These are phyloP conservation scores for Ascomycota sp. DNA, from an alignment of 2,329 filamentous ascomycete species.

Conservation along the genomic window DNA sequence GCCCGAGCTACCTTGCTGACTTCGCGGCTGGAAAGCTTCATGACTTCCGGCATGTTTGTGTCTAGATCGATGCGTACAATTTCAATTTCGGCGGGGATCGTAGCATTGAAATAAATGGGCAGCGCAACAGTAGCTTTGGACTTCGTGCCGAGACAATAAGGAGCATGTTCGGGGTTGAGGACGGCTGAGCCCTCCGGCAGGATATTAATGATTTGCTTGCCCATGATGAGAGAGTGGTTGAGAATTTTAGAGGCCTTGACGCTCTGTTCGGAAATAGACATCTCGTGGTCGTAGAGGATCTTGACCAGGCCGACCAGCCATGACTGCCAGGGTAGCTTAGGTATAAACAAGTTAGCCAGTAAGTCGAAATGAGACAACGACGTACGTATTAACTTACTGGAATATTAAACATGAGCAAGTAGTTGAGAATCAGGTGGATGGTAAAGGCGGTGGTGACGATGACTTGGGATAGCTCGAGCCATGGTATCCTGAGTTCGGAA, in stretches of 20 bases:
- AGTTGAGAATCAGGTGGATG: constrained; percentile 50
- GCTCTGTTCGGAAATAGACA: constrained; percentile 78
- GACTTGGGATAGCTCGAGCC: constrained; percentile 73
- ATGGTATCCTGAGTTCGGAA: constrained; percentile 75
- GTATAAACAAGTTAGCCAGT: not conserved
- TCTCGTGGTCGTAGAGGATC: constrained; percentile 74
- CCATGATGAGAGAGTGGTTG: constrained; percentile 77
- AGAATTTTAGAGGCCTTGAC: constrained; percentile 75
- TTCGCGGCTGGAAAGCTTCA: constrained; percentile 52
- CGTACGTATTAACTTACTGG: constrained; percentile 29
- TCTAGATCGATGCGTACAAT: constrained; percentile 71
- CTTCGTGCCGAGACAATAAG: constrained; percentile 56
- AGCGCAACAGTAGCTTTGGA: constrained; percentile 38
- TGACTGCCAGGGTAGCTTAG: constrained; percentile 45
- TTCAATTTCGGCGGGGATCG: constrained; percentile 69
- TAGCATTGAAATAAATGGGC: constrained; percentile 85
- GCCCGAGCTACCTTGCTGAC: constrained; percentile 52
- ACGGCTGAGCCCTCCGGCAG: constrained; percentile 85
- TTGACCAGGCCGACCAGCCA: constrained; percentile 54
- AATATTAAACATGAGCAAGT: constrained; percentile 81
- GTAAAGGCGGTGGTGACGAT: constrained; percentile 50
- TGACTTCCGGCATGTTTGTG: constrained; percentile 55
- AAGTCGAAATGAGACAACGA: not conserved
- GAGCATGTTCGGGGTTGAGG: constrained; percentile 58
- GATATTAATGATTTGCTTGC: constrained; percentile 94